These are phyloP conservation scores for Magnolia kwangsiensis DNA, from an alignment of 164 flowering plant genomes.

Conservation along the genomic window DNA sequence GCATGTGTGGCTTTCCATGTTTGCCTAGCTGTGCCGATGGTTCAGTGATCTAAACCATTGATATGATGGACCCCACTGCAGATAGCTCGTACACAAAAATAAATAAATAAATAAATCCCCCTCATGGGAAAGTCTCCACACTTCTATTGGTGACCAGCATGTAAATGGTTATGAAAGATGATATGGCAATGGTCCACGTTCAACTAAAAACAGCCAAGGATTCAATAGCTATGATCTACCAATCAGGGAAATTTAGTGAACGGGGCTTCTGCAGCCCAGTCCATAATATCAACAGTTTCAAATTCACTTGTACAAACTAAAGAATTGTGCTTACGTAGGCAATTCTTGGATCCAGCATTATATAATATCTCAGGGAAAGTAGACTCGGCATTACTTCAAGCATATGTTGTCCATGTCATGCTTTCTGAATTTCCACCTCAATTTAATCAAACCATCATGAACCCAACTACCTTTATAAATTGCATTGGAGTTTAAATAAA, in stretches of 20 bases:
- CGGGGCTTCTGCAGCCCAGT: neutral
- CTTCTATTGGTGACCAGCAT: neutral
- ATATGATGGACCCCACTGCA: too few relatives aligned
- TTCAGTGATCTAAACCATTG: too few relatives aligned
- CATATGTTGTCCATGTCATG: neutral
- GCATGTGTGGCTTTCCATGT: too few relatives aligned
- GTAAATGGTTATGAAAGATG: neutral
- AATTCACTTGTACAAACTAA: too few relatives aligned
- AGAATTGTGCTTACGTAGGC: too few relatives aligned
- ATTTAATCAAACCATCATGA: neutral
- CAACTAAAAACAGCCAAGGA: neutral
- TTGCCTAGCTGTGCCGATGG: too few relatives aligned
- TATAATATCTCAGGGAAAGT: too few relatives aligned
- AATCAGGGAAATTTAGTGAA: neutral
- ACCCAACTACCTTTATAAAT: neutral
- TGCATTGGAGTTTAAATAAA: neutral
- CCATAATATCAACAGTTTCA: neutral
- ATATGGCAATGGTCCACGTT: neutral
- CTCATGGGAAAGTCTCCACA: too few relatives aligned
- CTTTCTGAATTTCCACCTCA: neutral
- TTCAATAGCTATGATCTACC: neutral
- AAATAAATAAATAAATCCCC: too few relatives aligned
- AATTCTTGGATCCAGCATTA: too few relatives aligned
- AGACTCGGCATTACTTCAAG: neutral
- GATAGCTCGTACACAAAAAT: too few relatives aligned